A percentile compares a stretch with the other conserved stretches of the same genome.
Conservation (phyloP, 192 early-diverging fungal species). For the Phlyctochytrium bullatum region DNA sequence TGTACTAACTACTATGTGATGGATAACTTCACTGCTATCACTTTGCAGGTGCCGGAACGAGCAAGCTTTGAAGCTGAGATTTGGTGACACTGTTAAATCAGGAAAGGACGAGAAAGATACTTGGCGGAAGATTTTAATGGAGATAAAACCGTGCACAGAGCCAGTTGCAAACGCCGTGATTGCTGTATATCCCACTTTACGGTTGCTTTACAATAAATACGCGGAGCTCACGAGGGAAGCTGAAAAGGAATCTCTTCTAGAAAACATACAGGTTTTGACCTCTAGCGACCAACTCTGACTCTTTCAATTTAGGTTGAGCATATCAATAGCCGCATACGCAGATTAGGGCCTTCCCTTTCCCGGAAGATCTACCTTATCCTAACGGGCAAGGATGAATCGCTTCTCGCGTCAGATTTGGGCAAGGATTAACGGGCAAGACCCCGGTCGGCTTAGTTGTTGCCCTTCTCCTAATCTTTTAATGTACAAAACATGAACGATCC, state of each 20-base stretch:
- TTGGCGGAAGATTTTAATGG: conserved; percentile 24
- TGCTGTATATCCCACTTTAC: conserved; percentile 15
- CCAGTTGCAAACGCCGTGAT: conserved; percentile 19
- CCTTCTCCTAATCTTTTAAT: no score
- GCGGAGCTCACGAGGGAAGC: neutral
- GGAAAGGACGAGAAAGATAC: conserved; percentile 13
- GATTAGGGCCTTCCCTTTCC: conserved; percentile 14
- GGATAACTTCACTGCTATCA: neutral
- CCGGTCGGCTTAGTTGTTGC: no score
- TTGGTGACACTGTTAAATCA: conserved; percentile 29
- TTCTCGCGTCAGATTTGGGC: neutral
- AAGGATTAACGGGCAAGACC: no score
- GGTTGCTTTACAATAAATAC: conserved; percentile 15
- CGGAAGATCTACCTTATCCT: conserved; percentile 17
- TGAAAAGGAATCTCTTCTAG: conserved; percentile 10
- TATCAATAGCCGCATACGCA: neutral
- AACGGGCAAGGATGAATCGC: conserved; percentile 1
- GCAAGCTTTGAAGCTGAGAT: conserved; percentile 14
- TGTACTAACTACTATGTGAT: neutral
- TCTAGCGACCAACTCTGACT: neutral
- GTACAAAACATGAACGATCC: no score
- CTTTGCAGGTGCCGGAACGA: conserved; percentile 12
- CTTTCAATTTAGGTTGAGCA: neutral
- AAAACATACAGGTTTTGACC: conserved; percentile 12
- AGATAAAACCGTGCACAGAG: conserved; percentile 18